Percentiles rank a stretch among this genome's conserved stretches.
phyloP scores from a whole-genome alignment of 2,329 filamentous ascomycete genomes.

The Talaromyces islandicus region DNA sequence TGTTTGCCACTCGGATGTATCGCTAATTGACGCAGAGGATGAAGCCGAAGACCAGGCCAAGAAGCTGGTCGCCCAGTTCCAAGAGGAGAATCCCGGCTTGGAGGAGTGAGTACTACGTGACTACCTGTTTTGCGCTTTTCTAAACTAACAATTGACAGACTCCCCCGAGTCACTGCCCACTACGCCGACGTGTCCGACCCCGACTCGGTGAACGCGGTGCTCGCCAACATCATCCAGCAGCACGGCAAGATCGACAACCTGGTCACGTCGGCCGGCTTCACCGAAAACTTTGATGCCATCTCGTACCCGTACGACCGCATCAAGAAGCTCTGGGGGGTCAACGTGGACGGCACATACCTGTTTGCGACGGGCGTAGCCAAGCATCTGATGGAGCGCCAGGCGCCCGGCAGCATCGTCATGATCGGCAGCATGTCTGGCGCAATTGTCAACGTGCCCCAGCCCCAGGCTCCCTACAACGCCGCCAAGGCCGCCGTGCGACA shows the following conservation, averaged over 20 bases:
- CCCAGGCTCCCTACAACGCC: conserved; percentile 87
- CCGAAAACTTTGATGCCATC: conserved; percentile 89
- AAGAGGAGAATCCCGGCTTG: conserved; percentile 70
- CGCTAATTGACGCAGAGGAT: conserved; percentile 54
- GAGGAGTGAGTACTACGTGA: conserved; percentile 47
- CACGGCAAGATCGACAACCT: conserved; percentile 86
- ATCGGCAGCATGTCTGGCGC: conserved; percentile 92
- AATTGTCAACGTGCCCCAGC: conserved; percentile 93
- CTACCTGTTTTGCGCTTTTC: not conserved
- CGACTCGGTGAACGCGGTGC: conserved; percentile 67
- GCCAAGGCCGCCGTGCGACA: conserved; percentile 90
- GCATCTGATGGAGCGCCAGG: conserved; percentile 78
- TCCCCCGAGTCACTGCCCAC: conserved; percentile 83
- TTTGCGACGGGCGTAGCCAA: conserved; percentile 80
- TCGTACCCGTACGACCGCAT: conserved; percentile 86
- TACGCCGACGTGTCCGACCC: conserved; percentile 80
- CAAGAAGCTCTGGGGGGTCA: conserved; percentile 89
- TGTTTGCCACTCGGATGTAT: not conserved
- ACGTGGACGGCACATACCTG: conserved; percentile 87
- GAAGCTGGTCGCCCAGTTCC: conserved; percentile 68
- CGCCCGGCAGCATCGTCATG: conserved; percentile 80
- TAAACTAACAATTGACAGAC: conserved; percentile 37
- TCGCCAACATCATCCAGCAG: conserved; percentile 61
- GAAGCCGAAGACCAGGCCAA: conserved; percentile 74
- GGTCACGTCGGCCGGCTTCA: conserved; percentile 94